A percentile compares a stretch with the other conserved stretches of the same genome.
Evolutionary conservation across 2,329 filamentous ascomycete genomes (phyloP).

Genomic region (Annulohypoxylon truncatum): DNA sequence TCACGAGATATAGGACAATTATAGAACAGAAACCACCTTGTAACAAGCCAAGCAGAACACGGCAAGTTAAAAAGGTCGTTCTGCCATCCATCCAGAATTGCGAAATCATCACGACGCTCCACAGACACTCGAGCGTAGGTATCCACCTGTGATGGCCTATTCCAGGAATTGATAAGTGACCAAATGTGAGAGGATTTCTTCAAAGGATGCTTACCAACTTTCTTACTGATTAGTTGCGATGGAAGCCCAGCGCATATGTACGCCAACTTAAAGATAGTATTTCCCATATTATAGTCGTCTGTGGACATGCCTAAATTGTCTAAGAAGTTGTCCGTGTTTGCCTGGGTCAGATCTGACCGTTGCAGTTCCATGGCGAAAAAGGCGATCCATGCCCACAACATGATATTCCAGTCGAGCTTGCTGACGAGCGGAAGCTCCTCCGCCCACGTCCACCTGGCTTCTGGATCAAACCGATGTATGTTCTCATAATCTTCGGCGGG

Average conservation of each 20-base stretch:
- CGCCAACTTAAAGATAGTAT: conserved; percentile 30
- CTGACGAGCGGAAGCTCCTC: conserved; percentile 45
- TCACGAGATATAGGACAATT: conserved; percentile 50
- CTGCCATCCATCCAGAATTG: conserved; percentile 49
- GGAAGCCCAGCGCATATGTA: conserved; percentile 42
- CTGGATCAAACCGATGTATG: conserved; percentile 48
- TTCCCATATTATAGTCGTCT: conserved; percentile 46
- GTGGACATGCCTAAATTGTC: conserved; percentile 51
- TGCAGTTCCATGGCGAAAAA: conserved; percentile 66
- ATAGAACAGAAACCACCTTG: conserved; percentile 54
- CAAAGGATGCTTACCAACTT: conserved; percentile 30
- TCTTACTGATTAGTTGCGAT: conserved; percentile 44
- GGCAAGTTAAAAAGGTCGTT: conserved; percentile 47
- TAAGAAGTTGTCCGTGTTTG: conserved; percentile 51
- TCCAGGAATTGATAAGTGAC: neutral
- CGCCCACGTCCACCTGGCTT: conserved; percentile 49
- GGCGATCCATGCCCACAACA: conserved; percentile 64
- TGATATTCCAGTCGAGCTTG: conserved; percentile 64
- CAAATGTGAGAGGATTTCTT: neutral
- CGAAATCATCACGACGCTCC: conserved; percentile 50
- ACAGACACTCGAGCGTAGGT: conserved; percentile 52
- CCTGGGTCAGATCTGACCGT: conserved; percentile 57
- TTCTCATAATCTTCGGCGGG: conserved; percentile 49
- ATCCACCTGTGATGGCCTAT: conserved; percentile 47
- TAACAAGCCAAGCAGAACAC: conserved; percentile 50